Conservation (phyloP, 2,329 filamentous ascomycete species). For the Talaromyces sp. region DNA sequence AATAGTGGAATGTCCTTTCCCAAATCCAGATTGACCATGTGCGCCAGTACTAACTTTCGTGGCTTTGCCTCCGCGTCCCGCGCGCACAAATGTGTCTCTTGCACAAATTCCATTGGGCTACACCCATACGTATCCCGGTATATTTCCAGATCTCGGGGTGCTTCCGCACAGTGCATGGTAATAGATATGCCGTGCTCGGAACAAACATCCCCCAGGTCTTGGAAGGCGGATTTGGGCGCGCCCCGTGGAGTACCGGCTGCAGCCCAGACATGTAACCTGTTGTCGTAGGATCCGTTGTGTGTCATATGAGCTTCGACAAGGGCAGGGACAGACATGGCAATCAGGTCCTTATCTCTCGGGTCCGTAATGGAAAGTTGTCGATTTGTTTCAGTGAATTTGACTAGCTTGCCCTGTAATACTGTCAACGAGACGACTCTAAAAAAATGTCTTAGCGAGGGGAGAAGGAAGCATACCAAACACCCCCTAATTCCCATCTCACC, state of each 20-base stretch:
- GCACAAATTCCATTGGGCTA: conserved; percentile 34
- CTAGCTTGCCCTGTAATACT: conserved; percentile 11
- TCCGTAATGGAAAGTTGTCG: conserved; percentile 25
- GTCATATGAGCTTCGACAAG: conserved; percentile 20
- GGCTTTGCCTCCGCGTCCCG: neutral
- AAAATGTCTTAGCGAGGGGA: neutral
- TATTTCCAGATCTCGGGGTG: conserved; percentile 22
- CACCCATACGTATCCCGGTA: conserved; percentile 26
- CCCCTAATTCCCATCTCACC: conserved; percentile 31
- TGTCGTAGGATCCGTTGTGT: conserved; percentile 32
- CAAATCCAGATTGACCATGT: conserved; percentile 46
- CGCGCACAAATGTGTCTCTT: conserved; percentile 27
- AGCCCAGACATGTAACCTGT: conserved; percentile 47
- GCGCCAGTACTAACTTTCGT: conserved; percentile 41
- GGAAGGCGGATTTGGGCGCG: conserved; percentile 31
- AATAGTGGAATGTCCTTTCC: conserved; percentile 37
- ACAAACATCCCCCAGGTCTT: conserved; percentile 35
- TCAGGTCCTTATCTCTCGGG: conserved; percentile 24
- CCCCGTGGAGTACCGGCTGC: conserved; percentile 43
- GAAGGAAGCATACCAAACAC: conserved; percentile 20
- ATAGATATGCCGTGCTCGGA: conserved; percentile 34
- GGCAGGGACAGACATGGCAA: conserved; percentile 25
- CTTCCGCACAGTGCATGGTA: conserved; percentile 46
- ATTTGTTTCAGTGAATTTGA: conserved; percentile 25
- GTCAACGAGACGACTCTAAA: neutral